These are phyloP conservation scores for Tulasnella sp. DNA, from an alignment of 768 basidiomycete genomes.

Conservation along the genomic window DNA sequence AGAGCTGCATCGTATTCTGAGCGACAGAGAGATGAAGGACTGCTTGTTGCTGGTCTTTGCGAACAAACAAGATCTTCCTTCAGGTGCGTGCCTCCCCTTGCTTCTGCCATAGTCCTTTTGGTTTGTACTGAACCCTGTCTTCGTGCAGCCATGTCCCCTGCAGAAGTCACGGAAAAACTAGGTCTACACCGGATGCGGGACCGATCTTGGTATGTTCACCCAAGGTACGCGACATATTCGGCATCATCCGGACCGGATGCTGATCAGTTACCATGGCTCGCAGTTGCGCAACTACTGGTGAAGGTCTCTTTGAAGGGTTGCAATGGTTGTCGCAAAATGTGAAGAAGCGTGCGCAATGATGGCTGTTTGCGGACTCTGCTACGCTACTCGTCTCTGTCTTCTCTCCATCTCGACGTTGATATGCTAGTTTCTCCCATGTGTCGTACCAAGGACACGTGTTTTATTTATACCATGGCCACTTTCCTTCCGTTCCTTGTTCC, in stretches of 20 bases:
- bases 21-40: slow-evolving; percentile 38
- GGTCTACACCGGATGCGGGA: slow-evolving; percentile 37
- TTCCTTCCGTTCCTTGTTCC: background rate
- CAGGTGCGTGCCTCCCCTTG: slow-evolving; percentile 27
- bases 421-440: background rate
- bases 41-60: slow-evolving; percentile 39
- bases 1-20: slow-evolving; percentile 35
- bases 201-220: slow-evolving; percentile 39
- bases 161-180: slow-evolving; percentile 38
- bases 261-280: background rate
- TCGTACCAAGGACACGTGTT: background rate
- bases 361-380: background rate
- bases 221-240: slow-evolving; percentile 28
- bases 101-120: background rate
- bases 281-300: slow-evolving; percentile 35
- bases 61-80: slow-evolving; percentile 39
- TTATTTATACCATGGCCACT: background rate
- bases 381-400: background rate
- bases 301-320: slow-evolving; percentile 37
- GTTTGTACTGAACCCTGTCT: background rate
- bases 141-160: slow-evolving; percentile 35
- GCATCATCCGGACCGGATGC: background rate
- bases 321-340: slow-evolving; percentile 28
- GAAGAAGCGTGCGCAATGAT: slow-evolving; percentile 6
- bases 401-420: background rate